These are phyloP conservation scores for Gymnopilus junonius DNA, from an alignment of 768 basidiomycete species.

Conservation along the genomic window DNA sequence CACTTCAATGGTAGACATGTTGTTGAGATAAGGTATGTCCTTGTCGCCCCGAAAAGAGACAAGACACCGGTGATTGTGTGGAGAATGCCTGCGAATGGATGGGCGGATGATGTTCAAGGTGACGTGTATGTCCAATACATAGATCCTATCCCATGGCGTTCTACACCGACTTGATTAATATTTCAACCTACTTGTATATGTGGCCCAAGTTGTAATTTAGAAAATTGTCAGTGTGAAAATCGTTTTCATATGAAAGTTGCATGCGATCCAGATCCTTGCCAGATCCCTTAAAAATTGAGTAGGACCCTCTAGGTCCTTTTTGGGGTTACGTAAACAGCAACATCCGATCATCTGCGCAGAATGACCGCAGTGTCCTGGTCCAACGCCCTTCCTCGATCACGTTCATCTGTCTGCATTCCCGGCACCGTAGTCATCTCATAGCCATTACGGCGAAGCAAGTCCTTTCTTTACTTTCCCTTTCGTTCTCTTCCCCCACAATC, in stretches of 20 bases:
- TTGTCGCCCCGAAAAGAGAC: background rate
- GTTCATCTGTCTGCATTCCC: background rate
- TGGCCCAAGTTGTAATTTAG: too few relatives aligned
- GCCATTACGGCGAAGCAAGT: slow-evolving; percentile 3
- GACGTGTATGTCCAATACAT: background rate
- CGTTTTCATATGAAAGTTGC: too few relatives aligned
- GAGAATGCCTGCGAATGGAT: background rate
- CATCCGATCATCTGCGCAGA: slow-evolving; percentile 1
- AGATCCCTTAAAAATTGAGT: too few relatives aligned
- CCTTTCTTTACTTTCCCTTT: slow-evolving; percentile 6
- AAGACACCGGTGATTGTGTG: background rate
- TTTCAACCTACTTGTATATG: background rate
- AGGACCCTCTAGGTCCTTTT: too few relatives aligned
- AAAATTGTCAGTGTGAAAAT: too few relatives aligned
- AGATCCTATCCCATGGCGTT: background rate
- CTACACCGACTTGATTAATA: background rate
- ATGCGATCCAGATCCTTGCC: too few relatives aligned
- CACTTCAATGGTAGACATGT: too few relatives aligned
- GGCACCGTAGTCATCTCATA: background rate
- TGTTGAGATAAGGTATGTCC: background rate
- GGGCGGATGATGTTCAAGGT: background rate
- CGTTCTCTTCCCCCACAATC: background rate
- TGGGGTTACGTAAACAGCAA: background rate
- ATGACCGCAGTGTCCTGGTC: background rate
- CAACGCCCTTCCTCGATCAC: background rate